These are phyloP conservation scores for Fusarium begoniae DNA, from an alignment of 2,329 filamentous ascomycete species.

Conservation along the genomic window DNA sequence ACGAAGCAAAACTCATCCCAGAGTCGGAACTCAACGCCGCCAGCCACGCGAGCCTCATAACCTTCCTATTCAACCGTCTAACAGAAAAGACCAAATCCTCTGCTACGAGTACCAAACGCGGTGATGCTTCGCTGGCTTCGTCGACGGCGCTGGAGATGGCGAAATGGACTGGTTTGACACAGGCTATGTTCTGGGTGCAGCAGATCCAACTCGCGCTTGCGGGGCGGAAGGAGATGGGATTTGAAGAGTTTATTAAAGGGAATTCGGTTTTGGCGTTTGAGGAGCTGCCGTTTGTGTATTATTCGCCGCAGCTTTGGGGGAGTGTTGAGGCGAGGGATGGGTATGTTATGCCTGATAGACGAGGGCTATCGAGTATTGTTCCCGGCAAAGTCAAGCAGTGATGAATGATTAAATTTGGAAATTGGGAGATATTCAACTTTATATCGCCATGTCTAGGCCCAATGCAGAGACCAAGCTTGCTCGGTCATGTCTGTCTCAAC, in stretches of 20 bases:
- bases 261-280: conserved; percentile 40
- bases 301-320: conserved; percentile 42
- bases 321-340: conserved; percentile 39
- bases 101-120: not conserved
- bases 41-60: conserved; percentile 34
- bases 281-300: conserved; percentile 41
- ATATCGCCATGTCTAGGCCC: not conserved
- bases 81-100: not conserved
- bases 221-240: not conserved
- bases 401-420: fast-evolving
- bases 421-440: fast-evolving
- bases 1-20: conserved; percentile 30
- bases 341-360: conserved; percentile 41
- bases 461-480: not conserved
- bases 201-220: conserved; percentile 34
- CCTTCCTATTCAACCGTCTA: conserved; percentile 5
- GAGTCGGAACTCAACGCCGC: conserved; percentile 21
- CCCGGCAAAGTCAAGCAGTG: not conserved
- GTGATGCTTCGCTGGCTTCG: conserved; percentile 11
- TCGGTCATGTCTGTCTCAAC: not conserved
- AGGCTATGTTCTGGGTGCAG: conserved; percentile 44
- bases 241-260: conserved; percentile 35
- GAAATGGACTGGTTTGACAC: conserved; percentile 27
- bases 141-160: conserved; percentile 30
- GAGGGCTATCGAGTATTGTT: conserved; percentile 28